Conservation (phyloP, 768 basidiomycete genomes). For the Postia placenta region DNA sequence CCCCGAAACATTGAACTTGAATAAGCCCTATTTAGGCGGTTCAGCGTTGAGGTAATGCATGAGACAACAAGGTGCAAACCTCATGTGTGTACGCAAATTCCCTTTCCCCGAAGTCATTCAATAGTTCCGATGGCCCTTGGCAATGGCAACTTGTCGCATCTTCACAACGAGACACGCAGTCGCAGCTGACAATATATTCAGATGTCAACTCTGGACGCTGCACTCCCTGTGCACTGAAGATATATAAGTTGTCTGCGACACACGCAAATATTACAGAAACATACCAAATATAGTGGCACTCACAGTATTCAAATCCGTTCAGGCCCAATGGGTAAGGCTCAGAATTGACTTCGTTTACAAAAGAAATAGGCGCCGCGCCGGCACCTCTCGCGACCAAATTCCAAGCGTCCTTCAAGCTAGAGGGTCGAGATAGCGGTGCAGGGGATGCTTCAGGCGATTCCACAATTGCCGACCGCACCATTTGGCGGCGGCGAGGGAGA, state of each 20-base stretch:
- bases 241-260: too few species aligned
- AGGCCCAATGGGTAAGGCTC: conserved; percentile 37
- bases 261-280: conserved; percentile 17
- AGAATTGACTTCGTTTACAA: conserved; percentile 28
- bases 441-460: too few species aligned
- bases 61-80: conserved; percentile 15
- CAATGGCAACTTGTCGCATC: conserved; percentile 38
- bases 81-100: conserved; percentile 38
- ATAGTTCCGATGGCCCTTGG: conserved; percentile 37
- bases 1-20: conserved; percentile 34
- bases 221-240: background rate
- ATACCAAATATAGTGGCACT: conserved; percentile 44
- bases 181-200: conserved; percentile 37
- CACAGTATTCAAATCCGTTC: conserved; percentile 44
- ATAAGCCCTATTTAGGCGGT: conserved; percentile 38
- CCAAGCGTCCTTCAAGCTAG: conserved; percentile 25
- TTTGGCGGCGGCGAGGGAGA: background rate
- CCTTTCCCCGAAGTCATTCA: conserved; percentile 21
- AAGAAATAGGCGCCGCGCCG: conserved; percentile 26
- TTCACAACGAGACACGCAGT: conserved; percentile 31
- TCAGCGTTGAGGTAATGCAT: too few species aligned
- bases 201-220: conserved; percentile 9
- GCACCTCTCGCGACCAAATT: conserved; percentile 17
- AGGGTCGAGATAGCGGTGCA: too few species aligned
- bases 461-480: too few species aligned